Evolutionary conservation across 2,329 filamentous ascomycete species (phyloP).

Genomic region (Neofusicoccum ribis): DNA sequence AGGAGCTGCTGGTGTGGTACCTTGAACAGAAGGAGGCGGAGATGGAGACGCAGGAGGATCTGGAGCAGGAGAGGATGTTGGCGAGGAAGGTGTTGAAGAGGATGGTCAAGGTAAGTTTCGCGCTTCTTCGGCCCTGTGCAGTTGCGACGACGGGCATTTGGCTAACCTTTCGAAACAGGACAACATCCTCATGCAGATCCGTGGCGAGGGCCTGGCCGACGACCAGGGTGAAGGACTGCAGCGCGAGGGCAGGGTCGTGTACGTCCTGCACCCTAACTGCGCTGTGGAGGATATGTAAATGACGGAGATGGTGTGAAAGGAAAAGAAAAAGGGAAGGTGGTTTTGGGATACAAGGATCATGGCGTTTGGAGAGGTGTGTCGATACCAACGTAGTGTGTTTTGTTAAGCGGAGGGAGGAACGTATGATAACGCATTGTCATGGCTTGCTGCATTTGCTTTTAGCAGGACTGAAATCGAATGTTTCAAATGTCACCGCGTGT

Average conservation of each 20-base stretch:
- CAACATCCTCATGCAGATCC: slow-evolving; percentile 59
- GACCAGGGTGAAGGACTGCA: slow-evolving; percentile 62
- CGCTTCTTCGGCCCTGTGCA: background rate
- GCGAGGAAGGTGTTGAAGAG: slow-evolving; percentile 86
- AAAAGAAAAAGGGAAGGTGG: background rate
- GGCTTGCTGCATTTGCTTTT: background rate
- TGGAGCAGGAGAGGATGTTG: slow-evolving; percentile 71
- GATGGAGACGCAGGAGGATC: slow-evolving; percentile 76
- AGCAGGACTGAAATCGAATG: no score
- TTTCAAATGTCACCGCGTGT: no score
- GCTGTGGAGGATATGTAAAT: slow-evolving; percentile 64
- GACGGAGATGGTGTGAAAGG: background rate
- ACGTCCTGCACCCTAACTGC: slow-evolving; percentile 93
- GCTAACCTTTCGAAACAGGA: slow-evolving; percentile 46
- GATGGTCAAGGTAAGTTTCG: slow-evolving; percentile 81
- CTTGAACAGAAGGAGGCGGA: slow-evolving; percentile 87
- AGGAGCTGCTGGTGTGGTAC: slow-evolving; percentile 84
- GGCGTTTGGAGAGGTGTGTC: slow-evolving; percentile 9
- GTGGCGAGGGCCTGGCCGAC: slow-evolving; percentile 87
- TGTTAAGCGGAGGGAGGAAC: background rate
- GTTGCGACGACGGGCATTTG: background rate
- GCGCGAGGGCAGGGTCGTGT: slow-evolving; percentile 62
- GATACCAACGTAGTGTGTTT: background rate
- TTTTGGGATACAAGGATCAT: background rate
- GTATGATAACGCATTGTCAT: background rate